phyloP scores from a whole-genome alignment of 2,329 filamentous ascomycete genomes.

The Phialocephala subalpina region DNA sequence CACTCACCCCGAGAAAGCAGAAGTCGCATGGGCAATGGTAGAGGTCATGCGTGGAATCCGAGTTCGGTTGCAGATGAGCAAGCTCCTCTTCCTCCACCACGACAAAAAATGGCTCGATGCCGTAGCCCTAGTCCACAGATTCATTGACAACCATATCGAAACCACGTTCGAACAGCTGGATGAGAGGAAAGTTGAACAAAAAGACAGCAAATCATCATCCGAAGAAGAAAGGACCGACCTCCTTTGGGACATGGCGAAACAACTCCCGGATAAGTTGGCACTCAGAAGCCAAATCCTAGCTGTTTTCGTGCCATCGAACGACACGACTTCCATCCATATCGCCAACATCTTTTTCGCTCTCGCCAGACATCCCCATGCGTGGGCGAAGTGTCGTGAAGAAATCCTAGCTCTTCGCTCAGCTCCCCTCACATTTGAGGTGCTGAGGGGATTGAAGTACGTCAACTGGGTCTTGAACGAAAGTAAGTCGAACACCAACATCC shows the following conservation, averaged over 20 bases:
- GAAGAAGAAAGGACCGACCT: background rate
- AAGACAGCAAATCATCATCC: background rate
- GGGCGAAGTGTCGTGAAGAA: too few species aligned
- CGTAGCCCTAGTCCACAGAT: background rate
- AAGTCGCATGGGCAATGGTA: background rate
- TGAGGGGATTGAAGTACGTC: too few species aligned
- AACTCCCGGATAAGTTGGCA: too few species aligned
- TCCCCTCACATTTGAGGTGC: too few species aligned
- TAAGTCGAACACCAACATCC: too few species aligned
- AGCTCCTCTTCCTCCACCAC: background rate
- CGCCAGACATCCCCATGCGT: too few species aligned
- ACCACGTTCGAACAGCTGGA: background rate
- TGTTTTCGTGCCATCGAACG: too few species aligned
- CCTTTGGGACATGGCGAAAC: background rate
- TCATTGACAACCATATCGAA: background rate
- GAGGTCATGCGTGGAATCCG: background rate
- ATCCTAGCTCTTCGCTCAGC: too few species aligned
- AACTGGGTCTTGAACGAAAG: too few species aligned
- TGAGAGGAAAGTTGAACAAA: background rate
- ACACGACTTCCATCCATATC: too few species aligned
- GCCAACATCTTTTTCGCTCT: too few species aligned
- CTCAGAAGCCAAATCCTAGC: too few species aligned
- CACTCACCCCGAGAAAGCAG: background rate
- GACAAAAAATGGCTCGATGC: background rate
- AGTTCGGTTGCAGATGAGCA: background rate